Base-by-base conservation (phyloP, 176 grass and related monocot genomes). In the Oryza brachyantha region DNA sequence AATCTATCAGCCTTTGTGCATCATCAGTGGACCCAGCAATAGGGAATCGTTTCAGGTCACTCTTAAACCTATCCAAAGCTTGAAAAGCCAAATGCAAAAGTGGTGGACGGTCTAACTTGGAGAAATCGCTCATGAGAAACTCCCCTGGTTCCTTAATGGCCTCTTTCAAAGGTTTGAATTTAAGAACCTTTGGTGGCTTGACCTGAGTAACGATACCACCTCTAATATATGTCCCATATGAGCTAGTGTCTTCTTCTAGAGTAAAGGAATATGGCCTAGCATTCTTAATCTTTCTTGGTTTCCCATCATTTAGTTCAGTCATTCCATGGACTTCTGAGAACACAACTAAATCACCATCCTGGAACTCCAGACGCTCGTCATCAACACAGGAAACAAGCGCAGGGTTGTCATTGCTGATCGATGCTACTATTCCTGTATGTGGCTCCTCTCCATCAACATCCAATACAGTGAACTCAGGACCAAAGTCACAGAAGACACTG, bases 381-480 rank as follows among this genome's bases (percentile, higher is more conserved):
- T 97, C 94, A 77, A 97, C 91, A 67, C 88, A 97, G 29, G 91
- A 89, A 43, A 97, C 84, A 81, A 93, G 79, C 68, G 94, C 88
- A 7, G 86, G 81, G 74, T 90, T 97, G 74, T 93, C 91, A 60
- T 97, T 97, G 73, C 86, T 91, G 68, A 97, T 87, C 36, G 91
- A 97, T 62, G 91, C 94, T 68, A 97, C 88, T 11, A 97, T 97
- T 78, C 91, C 94, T 60, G 89, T 93, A 79, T 91, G 94, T 21
- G 94, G 94, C 43, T 97, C 94, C 75, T 97, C 91, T 35, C 94
- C 94, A 90, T 97, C 91, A 21, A 93, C 94, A 86, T 97, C 94
- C 62, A 90, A 68, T 73, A 91, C 91, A 84, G 94, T 91, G 63
- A 97, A 97, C 46, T 91, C 82, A 63, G 94, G 79, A 36, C 94